Evolutionary conservation across 2,329 filamentous ascomycete species (phyloP).

Genomic region (Colletotrichum eleusines): DNA sequence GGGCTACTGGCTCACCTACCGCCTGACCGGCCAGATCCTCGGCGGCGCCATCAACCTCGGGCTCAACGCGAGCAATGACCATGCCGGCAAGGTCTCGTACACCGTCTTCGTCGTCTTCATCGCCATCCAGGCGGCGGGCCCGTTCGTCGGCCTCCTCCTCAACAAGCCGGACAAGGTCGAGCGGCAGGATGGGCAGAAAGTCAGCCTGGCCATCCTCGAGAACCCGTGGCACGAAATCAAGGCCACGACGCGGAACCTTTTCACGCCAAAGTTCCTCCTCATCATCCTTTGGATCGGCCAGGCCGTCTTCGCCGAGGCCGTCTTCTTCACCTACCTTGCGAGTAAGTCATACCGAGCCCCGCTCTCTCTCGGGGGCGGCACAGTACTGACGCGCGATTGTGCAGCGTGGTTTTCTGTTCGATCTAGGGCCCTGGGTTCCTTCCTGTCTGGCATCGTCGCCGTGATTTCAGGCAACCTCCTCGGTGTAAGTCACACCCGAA

Average conservation of each 20-base stretch:
- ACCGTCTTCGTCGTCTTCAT: conserved; percentile 79
- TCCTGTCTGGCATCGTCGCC: conserved; percentile 76
- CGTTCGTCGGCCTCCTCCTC: conserved; percentile 73
- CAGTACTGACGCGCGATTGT: conserved; percentile 17
- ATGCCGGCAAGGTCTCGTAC: conserved; percentile 76
- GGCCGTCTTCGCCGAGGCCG: conserved; percentile 77
- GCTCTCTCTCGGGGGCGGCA: too few species aligned
- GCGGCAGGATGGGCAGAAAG: conserved; percentile 72
- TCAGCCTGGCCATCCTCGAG: conserved; percentile 69
- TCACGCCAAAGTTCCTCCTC: conserved; percentile 71
- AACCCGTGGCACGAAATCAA: conserved; percentile 71
- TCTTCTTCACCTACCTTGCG: conserved; percentile 77
- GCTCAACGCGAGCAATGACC: conserved; percentile 68
- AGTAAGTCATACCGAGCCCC: conserved; percentile 46
- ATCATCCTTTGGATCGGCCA: conserved; percentile 77
- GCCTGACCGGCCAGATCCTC: conserved; percentile 74
- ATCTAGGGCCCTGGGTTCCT: conserved; percentile 76
- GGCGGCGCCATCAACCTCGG: conserved; percentile 80
- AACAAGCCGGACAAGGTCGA: conserved; percentile 72
- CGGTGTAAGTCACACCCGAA: conserved; percentile 57
- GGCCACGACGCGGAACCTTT: conserved; percentile 68
- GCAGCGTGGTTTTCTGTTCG: conserved; percentile 77
- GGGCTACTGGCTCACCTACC: conserved; percentile 74
- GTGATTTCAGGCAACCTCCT: conserved; percentile 74
- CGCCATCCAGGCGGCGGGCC: conserved; percentile 73